Conservation (phyloP, 768 basidiomycete genomes). For the Rhodotorula diobovata region DNA sequence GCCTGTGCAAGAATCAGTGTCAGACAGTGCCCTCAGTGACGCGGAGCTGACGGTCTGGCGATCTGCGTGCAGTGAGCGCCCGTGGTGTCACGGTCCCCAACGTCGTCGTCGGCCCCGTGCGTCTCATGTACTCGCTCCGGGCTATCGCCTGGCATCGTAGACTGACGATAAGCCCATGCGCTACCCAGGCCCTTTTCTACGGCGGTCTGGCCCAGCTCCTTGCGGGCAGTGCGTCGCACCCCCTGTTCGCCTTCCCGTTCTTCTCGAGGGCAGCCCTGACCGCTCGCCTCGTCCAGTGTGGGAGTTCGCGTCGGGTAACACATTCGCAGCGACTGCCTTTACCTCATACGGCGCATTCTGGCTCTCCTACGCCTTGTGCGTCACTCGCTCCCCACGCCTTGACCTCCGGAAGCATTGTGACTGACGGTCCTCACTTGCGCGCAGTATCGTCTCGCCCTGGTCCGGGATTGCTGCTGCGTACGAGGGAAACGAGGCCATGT, state of each 20-base stretch:
- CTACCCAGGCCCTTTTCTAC: not conserved
- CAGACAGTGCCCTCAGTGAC: too few relatives aligned
- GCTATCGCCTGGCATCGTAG: not conserved
- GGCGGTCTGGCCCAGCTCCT: slow-evolving; percentile 41
- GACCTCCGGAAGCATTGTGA: too few relatives aligned
- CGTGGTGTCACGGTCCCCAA: slow-evolving; percentile 36
- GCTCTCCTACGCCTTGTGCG: slow-evolving; percentile 52
- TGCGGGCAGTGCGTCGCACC: slow-evolving; percentile 37
- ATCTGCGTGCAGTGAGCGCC: slow-evolving; percentile 30
- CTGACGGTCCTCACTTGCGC: too few relatives aligned
- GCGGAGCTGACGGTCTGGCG: not conserved
- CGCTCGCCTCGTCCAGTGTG: slow-evolving; percentile 32
- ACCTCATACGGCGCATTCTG: slow-evolving; percentile 79
- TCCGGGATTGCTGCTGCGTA: slow-evolving; percentile 62
- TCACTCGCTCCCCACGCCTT: too few relatives aligned
- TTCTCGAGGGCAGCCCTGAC: too few relatives aligned
- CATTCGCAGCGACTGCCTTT: slow-evolving; percentile 41
- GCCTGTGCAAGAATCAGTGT: too few relatives aligned
- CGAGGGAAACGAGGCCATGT: slow-evolving; percentile 47
- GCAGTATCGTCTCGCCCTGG: slow-evolving; percentile 61
- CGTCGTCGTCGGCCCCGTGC: slow-evolving; percentile 34
- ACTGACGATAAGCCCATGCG: too few relatives aligned
- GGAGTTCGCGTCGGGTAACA: slow-evolving; percentile 52
- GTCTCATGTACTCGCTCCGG: not conserved
- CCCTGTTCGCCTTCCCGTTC: not conserved